Evolutionary conservation across 2,329 filamentous ascomycete species (phyloP), one percentile per base, ranked within the genome.

Genomic region (Blumeria hordei): DNA sequence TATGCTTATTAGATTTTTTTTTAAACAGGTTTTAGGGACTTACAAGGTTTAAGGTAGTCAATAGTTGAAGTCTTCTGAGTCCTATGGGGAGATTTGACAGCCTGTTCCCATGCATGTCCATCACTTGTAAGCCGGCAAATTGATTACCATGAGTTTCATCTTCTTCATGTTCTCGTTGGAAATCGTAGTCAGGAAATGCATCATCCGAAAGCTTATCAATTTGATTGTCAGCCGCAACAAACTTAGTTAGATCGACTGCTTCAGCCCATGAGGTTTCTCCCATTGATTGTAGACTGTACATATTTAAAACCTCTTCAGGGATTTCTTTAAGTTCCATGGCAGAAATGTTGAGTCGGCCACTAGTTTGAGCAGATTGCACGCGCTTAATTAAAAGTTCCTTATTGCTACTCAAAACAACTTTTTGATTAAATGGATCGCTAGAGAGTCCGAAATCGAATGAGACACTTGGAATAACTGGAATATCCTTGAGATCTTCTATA

Each of bases 211-310:
- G 72, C 35, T 72, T 71, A 62, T 85, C 79, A 51, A 98, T 68
- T 63, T 94, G 85, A 63, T 98, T 96, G 64, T 94, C 88, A 8
- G 90, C 88, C 6, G 85, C 88, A 59, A 92, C 78, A 53, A 96
- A 80, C 58, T 83, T 80, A 0, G 81, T 83, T 49, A 96, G 69
- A 64, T 96, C 90, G 10, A 96, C 86, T 57, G 84, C 83, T 67
- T 96, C 90, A 1, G 88, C 88, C 92, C 92, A 96, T 36, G 81
- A 78, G 10, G 80, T 76, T 37, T 75, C 78, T 39, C 81, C 77
- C 55, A 80, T 74, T 1, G 76, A 74, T 54, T 88, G 80, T 16
- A 85, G 72, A 61, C 88, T 84, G 65, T 95, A 96, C 88, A 96
- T 96, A 55, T 80, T 78, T 68, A 94, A 70, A 0, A 96, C 84